Conservation (phyloP, 192 early-diverging fungal species). For the Linnemannia exigua region DNA sequence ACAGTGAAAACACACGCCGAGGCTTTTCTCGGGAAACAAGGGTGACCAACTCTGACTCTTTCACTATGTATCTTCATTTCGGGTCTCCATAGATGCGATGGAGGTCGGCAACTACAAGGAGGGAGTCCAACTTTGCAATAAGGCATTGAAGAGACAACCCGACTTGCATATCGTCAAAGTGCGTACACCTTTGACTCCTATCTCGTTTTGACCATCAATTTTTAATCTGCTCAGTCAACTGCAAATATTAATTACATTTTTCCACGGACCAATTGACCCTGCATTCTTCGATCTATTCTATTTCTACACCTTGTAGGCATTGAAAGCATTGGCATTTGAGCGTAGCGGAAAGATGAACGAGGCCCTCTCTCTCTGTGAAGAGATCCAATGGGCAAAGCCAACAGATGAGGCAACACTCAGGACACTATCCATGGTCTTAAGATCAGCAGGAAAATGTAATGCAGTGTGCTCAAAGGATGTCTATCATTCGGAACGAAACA, state of each 20-base stretch:
- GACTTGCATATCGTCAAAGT: slow-evolving; percentile 77
- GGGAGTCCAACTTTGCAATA: slow-evolving; percentile 72
- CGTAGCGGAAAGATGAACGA: slow-evolving; percentile 75
- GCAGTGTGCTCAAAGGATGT: not conserved
- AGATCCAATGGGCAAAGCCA: slow-evolving; percentile 72
- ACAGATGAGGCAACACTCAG: slow-evolving; percentile 74
- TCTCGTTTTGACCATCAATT: not conserved
- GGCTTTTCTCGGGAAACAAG: not conserved
- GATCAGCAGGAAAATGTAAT: slow-evolving; percentile 67
- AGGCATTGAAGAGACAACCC: slow-evolving; percentile 80
- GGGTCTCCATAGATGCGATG: slow-evolving; percentile 65
- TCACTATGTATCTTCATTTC: not conserved
- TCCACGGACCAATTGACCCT: not conserved
- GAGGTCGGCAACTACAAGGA: slow-evolving; percentile 76
- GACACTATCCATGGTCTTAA: slow-evolving; percentile 70
- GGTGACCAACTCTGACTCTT: not conserved
- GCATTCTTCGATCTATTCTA: not conserved
- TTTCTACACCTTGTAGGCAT: slow-evolving; percentile 60
- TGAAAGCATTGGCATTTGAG: slow-evolving; percentile 82
- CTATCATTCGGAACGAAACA: not conserved
- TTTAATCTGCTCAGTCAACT: not conserved
- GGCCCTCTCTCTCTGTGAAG: slow-evolving; percentile 70
- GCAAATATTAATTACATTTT: not conserved
- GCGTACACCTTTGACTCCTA: not conserved
- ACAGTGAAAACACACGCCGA: not conserved